Base-by-base conservation (phyloP, 1,284 basidiomycete species). In the Fistulinella cinereoalba region DNA sequence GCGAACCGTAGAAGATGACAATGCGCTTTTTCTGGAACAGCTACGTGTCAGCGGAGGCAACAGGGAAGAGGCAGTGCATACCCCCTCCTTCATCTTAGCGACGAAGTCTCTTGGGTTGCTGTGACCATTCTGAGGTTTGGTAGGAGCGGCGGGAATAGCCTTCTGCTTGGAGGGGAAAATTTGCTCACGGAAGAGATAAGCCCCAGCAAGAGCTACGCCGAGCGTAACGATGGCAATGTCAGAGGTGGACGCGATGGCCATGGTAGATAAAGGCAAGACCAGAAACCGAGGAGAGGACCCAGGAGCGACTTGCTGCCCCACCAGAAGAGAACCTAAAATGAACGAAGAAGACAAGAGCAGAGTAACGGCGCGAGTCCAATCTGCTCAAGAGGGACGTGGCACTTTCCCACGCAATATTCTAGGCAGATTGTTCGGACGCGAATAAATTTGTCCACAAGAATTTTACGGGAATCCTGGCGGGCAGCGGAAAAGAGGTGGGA, bases 1-100 rank as follows among this genome's bases (percentile, higher is more conserved):
- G 94, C 16, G 94, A 96, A 47, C 94, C 94, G 64, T 95, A 97
- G 68, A 97, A 96, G 62, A 97, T 95, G 60, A 90, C 88, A 23
- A 94, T 76, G 53, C 92, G 91, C 71, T 97, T 97, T 80, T 92
- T 93, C 92, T 95, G 62, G n/a, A 54, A 12, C n/a, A 40, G 51
- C 44, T 41, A 18, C 44, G 49, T 33, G 36, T 57, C 24, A 50
- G n/a, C 13, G 2, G 10, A 28, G 5, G 50, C 46, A 43, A 27
- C 18, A 19, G 28, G 36, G 6, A 16, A 23, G 31, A 19, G 21
- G 38, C 2, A 39, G 28, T 24, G 21, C 91, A 70, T 68, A 96
- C 93, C 34, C 81, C 83, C 50, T 84, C 81, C 68, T 91, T 85
- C 91, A 96, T 93, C 71, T 92, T 92, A 18, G 80, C 80, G 37